Conservation (phyloP, 2,329 filamentous ascomycete species). For the Alternaria panax region DNA sequence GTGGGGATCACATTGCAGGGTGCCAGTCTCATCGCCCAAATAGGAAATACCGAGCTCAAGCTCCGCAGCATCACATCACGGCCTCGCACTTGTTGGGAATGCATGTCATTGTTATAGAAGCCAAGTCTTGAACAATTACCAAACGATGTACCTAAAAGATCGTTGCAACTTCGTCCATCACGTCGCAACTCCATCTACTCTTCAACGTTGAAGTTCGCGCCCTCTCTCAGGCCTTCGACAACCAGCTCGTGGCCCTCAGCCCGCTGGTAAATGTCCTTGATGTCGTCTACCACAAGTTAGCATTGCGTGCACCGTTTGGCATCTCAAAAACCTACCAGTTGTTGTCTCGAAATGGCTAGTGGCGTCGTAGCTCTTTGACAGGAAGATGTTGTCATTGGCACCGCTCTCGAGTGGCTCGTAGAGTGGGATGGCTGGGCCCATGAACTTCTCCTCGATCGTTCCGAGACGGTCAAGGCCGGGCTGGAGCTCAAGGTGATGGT, state of each 20-base stretch:
- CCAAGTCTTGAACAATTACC: constrained; percentile 5
- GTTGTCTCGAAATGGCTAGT: constrained; percentile 97
- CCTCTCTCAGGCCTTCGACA: constrained; percentile 86
- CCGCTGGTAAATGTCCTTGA: constrained; percentile 89
- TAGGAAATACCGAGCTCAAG: constrained; percentile 23
- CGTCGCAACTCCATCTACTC: constrained; percentile 30
- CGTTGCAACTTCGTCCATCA: constrained; percentile 13
- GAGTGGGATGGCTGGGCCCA: constrained; percentile 89
- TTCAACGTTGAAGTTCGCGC: constrained; percentile 73
- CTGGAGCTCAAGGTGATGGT: constrained; percentile 95
- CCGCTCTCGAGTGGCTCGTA: constrained; percentile 90
- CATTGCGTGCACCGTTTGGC: not conserved
- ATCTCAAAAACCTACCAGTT: constrained; percentile 58
- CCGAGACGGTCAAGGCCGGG: constrained; percentile 91
- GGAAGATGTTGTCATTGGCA: constrained; percentile 87
- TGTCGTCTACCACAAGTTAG: constrained; percentile 73
- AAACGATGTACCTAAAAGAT: constrained; percentile 19
- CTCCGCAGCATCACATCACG: constrained; percentile 14
- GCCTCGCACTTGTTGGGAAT: constrained; percentile 4
- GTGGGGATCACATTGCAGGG: not conserved
- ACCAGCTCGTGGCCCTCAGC: constrained; percentile 84
- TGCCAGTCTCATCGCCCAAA: constrained; percentile 1
- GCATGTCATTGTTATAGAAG: constrained; percentile 18
- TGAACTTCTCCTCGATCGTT: constrained; percentile 95
- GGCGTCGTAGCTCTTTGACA: constrained; percentile 98